Evolutionary conservation across 192 early-diverging fungal species (phyloP), one percentile per base, ranked within the genome.

Genomic region (Backusella liffmaniae): DNA sequence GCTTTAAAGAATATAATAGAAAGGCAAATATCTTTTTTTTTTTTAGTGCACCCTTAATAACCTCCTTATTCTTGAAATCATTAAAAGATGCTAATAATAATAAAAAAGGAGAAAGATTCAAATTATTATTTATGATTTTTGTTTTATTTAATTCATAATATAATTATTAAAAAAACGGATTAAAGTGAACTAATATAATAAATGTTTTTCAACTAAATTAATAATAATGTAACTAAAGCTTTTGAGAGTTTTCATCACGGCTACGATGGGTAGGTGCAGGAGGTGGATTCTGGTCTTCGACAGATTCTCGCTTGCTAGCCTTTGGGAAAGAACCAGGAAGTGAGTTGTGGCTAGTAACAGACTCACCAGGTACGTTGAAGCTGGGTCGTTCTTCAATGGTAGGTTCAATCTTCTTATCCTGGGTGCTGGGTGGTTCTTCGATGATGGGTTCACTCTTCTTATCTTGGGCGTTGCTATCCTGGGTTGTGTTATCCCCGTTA

Each of bases 321-420:
- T 49, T 49, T 62, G 56, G 56, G 56, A 62, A 62, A 8, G 56
- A 62, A 10, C 56, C 56, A 29, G 56, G 56, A 62, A 62, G 56
- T 13, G 56, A 62, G 56, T 62, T 62, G 56, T 62, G 56, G 23
- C 56, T 62, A 62, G 18, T 49, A 5, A 62, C 26, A 3, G 56
- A 62, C 26, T 62, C 10, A 13, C 56, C 56, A 62, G 56, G 56
- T 62, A 8, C 12, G 2, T 29, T 26, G 3, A 62, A 18, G 4
- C 3, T 29, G 4, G 56, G 56, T 62, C 56, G 21, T 10, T 62
- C 56, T 13, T 62, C 26, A 26, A 29, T n/a, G 1, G 5, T 16
- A 0, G 42, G 26, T 21, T 23, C 7, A 5, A 1, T 9, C 5
- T 53, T 23, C 26, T 13, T 29, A 2, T 62, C 56, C 8, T 21